Evolutionary conservation across 2,329 filamentous ascomycete species (phyloP), one percentile per base, ranked within the genome.

Genomic region (Apiospora pterosperma): DNA sequence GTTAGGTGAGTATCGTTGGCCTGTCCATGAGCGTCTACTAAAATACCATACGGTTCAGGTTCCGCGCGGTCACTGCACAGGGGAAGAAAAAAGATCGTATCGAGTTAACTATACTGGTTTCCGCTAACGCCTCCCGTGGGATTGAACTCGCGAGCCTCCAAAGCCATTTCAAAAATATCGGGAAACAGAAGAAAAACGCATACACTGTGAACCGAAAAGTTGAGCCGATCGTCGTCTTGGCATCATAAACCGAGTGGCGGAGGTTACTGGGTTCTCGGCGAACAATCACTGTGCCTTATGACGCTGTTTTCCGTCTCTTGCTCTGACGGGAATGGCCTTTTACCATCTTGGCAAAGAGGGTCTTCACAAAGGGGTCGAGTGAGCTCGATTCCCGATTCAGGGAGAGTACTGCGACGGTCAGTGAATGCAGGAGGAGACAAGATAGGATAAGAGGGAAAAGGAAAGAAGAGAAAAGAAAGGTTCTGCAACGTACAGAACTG

Each of bases 1-100:
- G 70, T 85, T 59, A 78, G 71, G 83, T 84, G 69, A 73, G 80
- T 74, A n/a, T 12, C 25, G n/a, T 21, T 2, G 11, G 28, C 7
- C 7, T n/a, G 8, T 14, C 6, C 28, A 55, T 8, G 28, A 55
- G 19, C 28, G 31, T 55, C 16, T n/a, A 55, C 48, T 55, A n/a
- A 55, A 42, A 38, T 10, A 25, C 25, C 34, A 19, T 34, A 21
- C 19, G 25, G 4, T 61, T n/a, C 38, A 76, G 74, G 23, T 70
- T 73, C 42, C 64, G 34, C 19, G 68, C 73, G 16, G 64, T 60
- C 52, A 25, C 70, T 25, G 62, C 63, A 23, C 59, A 44, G 7
- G 67, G 69, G 28, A 72, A 69, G 64, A 70, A 68, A 52, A 80
- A 77, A 34, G 48, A 68, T 68, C 70, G 71, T 63, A 25, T 72